Base-by-base conservation (phyloP, 768 basidiomycete genomes). In the Coprinopsis sp. region DNA sequence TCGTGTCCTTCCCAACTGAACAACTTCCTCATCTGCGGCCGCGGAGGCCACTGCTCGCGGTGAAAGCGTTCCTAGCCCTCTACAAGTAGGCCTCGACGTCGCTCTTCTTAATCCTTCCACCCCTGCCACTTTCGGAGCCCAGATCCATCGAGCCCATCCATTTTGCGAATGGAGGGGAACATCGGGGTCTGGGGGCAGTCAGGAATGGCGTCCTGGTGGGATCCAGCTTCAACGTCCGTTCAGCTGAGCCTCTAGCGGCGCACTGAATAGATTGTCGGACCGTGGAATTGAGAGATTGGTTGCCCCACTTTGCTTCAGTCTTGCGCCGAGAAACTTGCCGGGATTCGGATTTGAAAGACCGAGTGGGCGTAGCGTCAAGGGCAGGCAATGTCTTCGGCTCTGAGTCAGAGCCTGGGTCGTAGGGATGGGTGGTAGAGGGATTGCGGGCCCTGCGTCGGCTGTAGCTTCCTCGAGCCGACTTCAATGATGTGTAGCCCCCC, bases 401-500 rank as follows among this genome's bases (percentile, higher is more conserved):
- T n/a, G n/a, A n/a, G n/a, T n/a, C n/a, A n/a, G n/a, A n/a, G n/a
- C n/a, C n/a, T n/a, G n/a, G n/a, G n/a, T n/a, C n/a, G n/a, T n/a
- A n/a, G n/a, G n/a, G n/a, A n/a, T n/a, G n/a, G 14, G 23, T 22
- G 4, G 7, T 16, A 40, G 18, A 12, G 30, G 46, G 29, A 48
- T 43, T 16, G 40, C 33, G 23, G 57, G 47, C 33, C 64, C 55
- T 10, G 42, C 33, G 21, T 53, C 53, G 7, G 54, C 46, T 2
- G 59, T 27, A 24, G 27, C 39, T 8, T 37, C 63, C 34, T 83
- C 48, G 81, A 81, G 12, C 86, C 84, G n/a, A 82, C 82, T 54
- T 91, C 88, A 41, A 93, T 90, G 11, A 82, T 54, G 62, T 89
- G 93, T 2, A 93, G 70, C 8, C 80, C 81, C 16, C 76, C 67